A percentile compares a stretch with the other conserved stretches of the same genome.
Conservation (phyloP, 306 rosid species). For the Oxytropis ochrocephala region DNA sequence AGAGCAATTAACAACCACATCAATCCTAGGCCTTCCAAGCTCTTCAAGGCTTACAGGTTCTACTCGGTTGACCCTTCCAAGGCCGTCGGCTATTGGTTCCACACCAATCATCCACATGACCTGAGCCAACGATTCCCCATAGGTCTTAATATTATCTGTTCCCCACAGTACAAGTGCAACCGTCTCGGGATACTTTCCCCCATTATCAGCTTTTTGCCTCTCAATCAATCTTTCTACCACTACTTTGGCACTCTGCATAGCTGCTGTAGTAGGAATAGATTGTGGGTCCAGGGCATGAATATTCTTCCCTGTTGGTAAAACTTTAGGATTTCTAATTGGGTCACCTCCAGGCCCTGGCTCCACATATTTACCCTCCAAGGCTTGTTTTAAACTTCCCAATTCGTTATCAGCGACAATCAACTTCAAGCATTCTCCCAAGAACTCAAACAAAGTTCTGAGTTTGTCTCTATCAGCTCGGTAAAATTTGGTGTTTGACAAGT, state of each 20-base stretch:
- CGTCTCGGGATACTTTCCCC: constrained; percentile 76
- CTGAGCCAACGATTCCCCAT: constrained; percentile 94
- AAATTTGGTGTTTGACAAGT: constrained; percentile 79
- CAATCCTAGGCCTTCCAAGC: constrained; percentile 98
- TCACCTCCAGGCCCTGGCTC: constrained; percentile 99
- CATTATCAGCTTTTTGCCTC: constrained; percentile 42
- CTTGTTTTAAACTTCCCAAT: constrained; percentile 92
- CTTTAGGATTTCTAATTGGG: constrained; percentile 92
- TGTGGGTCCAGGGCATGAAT: constrained; percentile 97
- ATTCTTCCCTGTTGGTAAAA: constrained; percentile 90
- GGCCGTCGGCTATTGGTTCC: constrained; percentile 66
- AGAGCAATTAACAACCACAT: constrained; percentile 94
- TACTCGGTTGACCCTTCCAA: constrained; percentile 86
- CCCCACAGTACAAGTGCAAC: constrained; percentile 98
- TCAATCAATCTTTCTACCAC: constrained; percentile 45
- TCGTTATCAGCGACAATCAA: constrained; percentile 87
- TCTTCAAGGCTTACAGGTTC: constrained; percentile 83
- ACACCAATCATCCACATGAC: constrained; percentile 99
- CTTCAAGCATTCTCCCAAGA: constrained; percentile 80
- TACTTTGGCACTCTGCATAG: constrained; percentile 69
- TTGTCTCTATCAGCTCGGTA: constrained; percentile 86
- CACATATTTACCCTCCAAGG: constrained; percentile 89
- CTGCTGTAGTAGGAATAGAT: constrained; percentile 84
- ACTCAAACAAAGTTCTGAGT: constrained; percentile 61
- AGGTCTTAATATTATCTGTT: constrained; percentile 92